Conservation (phyloP, 768 basidiomycete genomes). For the Udeniomyces megalosporus region DNA sequence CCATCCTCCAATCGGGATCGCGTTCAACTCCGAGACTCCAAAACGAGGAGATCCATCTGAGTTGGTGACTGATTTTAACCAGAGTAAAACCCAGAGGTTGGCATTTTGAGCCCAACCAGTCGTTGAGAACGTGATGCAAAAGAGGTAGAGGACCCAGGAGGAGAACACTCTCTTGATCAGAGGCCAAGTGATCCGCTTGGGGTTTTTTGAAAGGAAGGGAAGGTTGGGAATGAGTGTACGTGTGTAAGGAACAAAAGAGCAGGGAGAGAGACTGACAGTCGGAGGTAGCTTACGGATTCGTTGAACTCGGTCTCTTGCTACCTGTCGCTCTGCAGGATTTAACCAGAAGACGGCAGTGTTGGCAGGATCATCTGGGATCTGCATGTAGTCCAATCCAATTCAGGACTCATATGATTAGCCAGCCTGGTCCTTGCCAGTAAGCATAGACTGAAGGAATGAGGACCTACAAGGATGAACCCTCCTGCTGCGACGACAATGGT, state of each 20-base stretch:
- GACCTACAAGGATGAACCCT: neutral
- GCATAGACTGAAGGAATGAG: neutral
- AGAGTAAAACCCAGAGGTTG: slow-evolving; percentile 21
- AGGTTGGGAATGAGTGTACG: neutral
- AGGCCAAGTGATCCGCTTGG: neutral
- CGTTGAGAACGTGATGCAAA: slow-evolving; percentile 9
- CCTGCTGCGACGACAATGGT: slow-evolving; percentile 18
- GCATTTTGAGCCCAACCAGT: slow-evolving; percentile 6
- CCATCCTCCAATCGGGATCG: too few species aligned
- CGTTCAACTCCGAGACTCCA: too few species aligned
- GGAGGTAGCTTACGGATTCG: slow-evolving; percentile 17
- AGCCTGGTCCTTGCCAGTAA: neutral
- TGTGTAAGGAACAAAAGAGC: neutral
- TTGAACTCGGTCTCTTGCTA: slow-evolving; percentile 17
- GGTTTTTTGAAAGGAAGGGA: neutral
- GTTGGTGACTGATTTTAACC: too few species aligned
- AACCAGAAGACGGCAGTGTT: slow-evolving; percentile 19
- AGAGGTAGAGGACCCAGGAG: slow-evolving; percentile 18
- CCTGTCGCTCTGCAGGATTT: slow-evolving; percentile 15
- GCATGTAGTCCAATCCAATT: neutral
- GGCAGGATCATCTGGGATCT: slow-evolving; percentile 14
- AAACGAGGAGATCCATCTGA: too few species aligned
- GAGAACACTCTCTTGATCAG: slow-evolving; percentile 17
- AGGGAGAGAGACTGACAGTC: neutral
- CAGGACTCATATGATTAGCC: neutral